Base-by-base conservation (phyloP, 1,139 yeast species). In the Dujonia santamariae region DNA sequence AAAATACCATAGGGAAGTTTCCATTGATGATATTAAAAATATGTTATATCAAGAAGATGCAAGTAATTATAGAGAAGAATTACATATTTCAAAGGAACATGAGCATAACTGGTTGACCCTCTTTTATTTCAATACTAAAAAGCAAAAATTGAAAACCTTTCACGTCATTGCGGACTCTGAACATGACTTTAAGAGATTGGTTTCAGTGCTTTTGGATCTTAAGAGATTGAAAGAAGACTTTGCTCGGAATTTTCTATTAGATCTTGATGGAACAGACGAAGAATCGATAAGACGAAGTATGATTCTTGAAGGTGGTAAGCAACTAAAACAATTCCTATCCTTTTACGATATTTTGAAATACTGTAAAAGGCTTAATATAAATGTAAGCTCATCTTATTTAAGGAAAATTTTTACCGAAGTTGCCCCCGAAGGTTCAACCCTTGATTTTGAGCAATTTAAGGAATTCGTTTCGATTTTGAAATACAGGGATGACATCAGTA, bases 101-200 rank as follows among this genome's bases (percentile, higher is more conserved):
- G 78, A 79, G 32, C 63, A 67, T 11, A 63, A 76, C 14, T 92
- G 98, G 98, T 71, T 86, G 1, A 81, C 96, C 0, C 74, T 92
- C 21, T 76, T 86, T 11, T 90, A 86, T 51, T 72, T 65, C 28
- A 71, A 74, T 45, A 74, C 75, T 39, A 61, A 76, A 36, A 81
- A 83, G 42, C 78, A 78, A 27, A 72, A 67, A 40, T 53, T 72
- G 28, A 75, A 75, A 46, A 66, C 72, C 4, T 56, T 92, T 34
- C 97, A 92, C 61, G 60, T 88, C 21, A 78, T 90, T 11, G 87
- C 95, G 0, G 75, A 79, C 17, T 72, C 80, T 3, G 73, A 67
- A 34, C 69, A 66, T 30, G 92, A 85, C 40, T 78, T 76, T 39
- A 75, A 75, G 29, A 50, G 72, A 17, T 73, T 90, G 39, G 56